Evolutionary conservation across 2,329 filamentous ascomycete genomes (phyloP), one percentile per base, ranked within the genome.

Genomic region (Fusarium algeriense): DNA sequence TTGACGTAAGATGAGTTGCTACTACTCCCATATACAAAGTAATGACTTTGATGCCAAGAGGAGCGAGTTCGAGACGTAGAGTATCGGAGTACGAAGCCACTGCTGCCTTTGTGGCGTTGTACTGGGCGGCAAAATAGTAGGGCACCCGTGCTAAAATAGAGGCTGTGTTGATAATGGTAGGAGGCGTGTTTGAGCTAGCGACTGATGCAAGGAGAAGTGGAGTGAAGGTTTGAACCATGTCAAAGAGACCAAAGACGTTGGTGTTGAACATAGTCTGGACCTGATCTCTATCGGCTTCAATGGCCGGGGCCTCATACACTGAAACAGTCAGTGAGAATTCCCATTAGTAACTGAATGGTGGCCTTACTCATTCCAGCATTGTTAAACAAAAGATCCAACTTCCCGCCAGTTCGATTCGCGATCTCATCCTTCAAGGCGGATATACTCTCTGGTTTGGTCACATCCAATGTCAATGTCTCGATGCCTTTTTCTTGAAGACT

Each of bases 31-130:
- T 70, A 20, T 67, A 40, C 0, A 70, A 0, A 1, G 62, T 71
- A 3, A 67, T 30, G 1, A 71, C 69, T 12, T 28, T 67, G 1
- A 70, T 10, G 0, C 69, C 67, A 0, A 71, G 55, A 7, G 67
- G 62, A 0, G 23, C 20, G 0, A 71, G 30, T 4, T 71, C 69
- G 6, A 71, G 62, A 34, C 62, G 49, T 5, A 71, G 55, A 3
- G 69, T 71, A 12, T 71, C 69, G 0, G 68, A 70, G 58, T 70
- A 71, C 0, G 54, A 23, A 1, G 6, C 53, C 0, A 67, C 68
- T 15, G 68, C 68, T 26, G 34, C 68, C 30, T 70, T 71, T 4
- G 44, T 60, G 4, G 62, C 68, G 17, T 71, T 70, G 9, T 71
- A 67, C 5, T 38, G 48, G 0, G 57, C 61, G 6, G 68, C 3